Percentiles rank a stretch among this genome's conserved stretches.
phyloP scores from a whole-genome alignment of 2,329 filamentous ascomycete genomes.

The Aspergillus unguis region DNA sequence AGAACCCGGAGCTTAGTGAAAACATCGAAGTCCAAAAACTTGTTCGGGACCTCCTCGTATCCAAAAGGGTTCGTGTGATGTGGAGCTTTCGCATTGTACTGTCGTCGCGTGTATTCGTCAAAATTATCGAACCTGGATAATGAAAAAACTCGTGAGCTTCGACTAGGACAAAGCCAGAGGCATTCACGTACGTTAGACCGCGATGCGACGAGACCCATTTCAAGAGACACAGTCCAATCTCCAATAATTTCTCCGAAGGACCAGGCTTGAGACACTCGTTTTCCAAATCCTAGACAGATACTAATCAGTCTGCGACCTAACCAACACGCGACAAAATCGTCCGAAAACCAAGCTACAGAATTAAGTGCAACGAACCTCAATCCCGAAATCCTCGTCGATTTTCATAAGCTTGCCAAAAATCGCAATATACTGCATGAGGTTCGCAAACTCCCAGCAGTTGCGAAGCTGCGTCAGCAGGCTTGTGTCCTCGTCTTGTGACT shows the following conservation, averaged over 20 bases:
- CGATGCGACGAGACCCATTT: conserved; percentile 94
- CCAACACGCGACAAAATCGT: not conserved
- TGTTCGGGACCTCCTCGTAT: conserved; percentile 65
- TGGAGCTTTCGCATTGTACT: conserved; percentile 79
- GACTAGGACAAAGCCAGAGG: not conserved
- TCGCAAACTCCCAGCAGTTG: conserved; percentile 94
- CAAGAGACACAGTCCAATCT: conserved; percentile 80
- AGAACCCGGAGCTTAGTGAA: conserved; percentile 75
- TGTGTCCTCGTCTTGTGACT: conserved; percentile 31
- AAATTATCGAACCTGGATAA: conserved; percentile 72
- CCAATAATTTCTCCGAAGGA: conserved; percentile 67
- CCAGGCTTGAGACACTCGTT: conserved; percentile 76
- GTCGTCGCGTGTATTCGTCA: conserved; percentile 86
- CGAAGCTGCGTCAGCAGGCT: conserved; percentile 65
- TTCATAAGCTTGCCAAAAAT: conserved; percentile 87
- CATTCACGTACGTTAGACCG: conserved; percentile 71
- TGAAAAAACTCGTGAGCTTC: conserved; percentile 10
- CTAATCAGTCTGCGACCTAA: conserved; percentile 12
- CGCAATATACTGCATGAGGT: conserved; percentile 88
- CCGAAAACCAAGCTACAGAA: too few species aligned
- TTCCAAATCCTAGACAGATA: conserved; percentile 70
- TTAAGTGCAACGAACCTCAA: conserved; percentile 64
- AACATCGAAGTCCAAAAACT: conserved; percentile 77
- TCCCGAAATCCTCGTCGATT: conserved; percentile 81
- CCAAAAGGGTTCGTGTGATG: conserved; percentile 77